phyloP scores from a whole-genome alignment of 208 protist species.

The Blastocrithidia nonstop region DNA sequence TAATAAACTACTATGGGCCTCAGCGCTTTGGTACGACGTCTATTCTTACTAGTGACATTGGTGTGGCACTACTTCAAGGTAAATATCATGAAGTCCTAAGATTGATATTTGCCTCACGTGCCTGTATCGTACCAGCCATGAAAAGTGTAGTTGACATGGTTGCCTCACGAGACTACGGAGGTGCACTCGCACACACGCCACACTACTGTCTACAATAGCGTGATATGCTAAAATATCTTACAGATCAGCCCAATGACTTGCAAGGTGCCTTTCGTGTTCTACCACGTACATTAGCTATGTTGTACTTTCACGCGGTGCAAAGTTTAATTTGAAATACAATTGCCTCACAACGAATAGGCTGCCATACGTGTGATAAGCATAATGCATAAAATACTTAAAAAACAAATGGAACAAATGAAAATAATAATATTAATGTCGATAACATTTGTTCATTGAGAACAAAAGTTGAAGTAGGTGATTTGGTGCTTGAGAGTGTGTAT shows the following conservation, averaged over 20 bases:
- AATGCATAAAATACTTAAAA: too few relatives aligned
- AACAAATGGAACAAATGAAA: too few relatives aligned
- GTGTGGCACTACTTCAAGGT: constrained; percentile 55
- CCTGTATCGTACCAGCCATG: constrained; percentile 38
- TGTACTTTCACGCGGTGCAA: constrained; percentile 92
- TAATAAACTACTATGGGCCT: constrained; percentile 91
- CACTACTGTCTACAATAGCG: constrained; percentile 70
- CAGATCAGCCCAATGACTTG: constrained; percentile 26
- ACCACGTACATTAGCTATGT: constrained; percentile 68
- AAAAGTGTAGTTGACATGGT: constrained; percentile 12
- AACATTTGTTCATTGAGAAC: constrained; percentile 11
- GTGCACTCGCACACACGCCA: constrained; percentile 30
- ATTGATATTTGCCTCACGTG: constrained; percentile 55
- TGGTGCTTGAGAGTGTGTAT: constrained; percentile 56
- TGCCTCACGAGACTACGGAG: constrained; percentile 17
- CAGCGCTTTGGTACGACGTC: constrained; percentile 90
- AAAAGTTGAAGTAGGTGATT: constrained; percentile 48
- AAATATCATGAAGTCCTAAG: constrained; percentile 47
- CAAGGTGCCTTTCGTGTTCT: constrained; percentile 48
- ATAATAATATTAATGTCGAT: too few relatives aligned
- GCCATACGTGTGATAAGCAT: too few relatives aligned
- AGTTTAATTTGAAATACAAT: constrained; percentile 88
- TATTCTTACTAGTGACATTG: constrained; percentile 85
- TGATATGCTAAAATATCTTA: constrained; percentile 73
- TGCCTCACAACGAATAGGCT: constrained; percentile 73